Evolutionary conservation across 73 alveolate species (phyloP), one percentile per base, ranked within the genome.

Genomic region (Paramecium primaurelia): DNA sequence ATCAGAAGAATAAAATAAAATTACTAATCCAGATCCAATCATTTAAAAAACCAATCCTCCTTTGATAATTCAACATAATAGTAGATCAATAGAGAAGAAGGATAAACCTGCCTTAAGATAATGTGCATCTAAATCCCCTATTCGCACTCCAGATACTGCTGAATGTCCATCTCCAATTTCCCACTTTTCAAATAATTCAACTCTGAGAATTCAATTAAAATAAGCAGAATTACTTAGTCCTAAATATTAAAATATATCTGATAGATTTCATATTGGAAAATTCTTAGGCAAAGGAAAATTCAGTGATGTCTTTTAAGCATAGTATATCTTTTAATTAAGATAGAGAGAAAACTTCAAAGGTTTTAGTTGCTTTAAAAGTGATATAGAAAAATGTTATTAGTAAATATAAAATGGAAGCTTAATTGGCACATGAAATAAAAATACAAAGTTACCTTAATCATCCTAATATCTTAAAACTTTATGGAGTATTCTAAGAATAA

Each of bases 401-500:
- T 37, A 71, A 88, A 12, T 69, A 88, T 20, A 88, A 44, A 28
- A 88, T 77, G 49, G 93, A 88, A 20, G 77, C 10, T 37, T 37
- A 88, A 40, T 59, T 88, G 18, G 93, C 86, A 2, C 86, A 88
- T 71, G 99, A 98, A 92, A 40, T 40, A 3, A 99, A 98, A 92
- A 98, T 98, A 38, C 96, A 97, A 90, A 89, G 97, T 45, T 97
- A 93, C 73, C 92, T 97, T 75, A 95, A 95, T 77, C 99, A 98
- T 92, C 95, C 95, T 18, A 97, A 98, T 86, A 98, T 98, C 51
- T 87, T 97, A 37, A 96, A 97, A 84, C 75, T 96, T 60, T 98
- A 96, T 94, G 98, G 97, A 44, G 97, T 98, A 69, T 98, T 96
- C 95, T 98, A 99, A 98, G 99, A 98, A 93, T 93, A 95, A 64